Percentiles rank a stretch among this genome's conserved stretches.
phyloP scores from a whole-genome alignment of 768 basidiomycete species.

The Rickenella mellea region DNA sequence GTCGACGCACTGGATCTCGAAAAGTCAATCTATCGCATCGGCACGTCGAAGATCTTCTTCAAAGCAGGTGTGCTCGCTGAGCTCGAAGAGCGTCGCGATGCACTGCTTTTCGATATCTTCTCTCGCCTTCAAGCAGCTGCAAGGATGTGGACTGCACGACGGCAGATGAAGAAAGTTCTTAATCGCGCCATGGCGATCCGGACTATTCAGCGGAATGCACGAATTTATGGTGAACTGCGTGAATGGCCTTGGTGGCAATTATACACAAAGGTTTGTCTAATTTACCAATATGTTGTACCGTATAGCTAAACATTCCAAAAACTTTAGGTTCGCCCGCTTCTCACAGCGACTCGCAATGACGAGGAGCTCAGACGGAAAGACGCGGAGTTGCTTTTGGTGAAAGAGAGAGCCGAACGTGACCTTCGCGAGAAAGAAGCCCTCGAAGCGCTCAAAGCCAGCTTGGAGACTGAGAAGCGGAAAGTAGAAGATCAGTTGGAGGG shows the following conservation, averaged over 20 bases:
- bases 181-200: slow-evolving; percentile 86
- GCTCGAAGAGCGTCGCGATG: slow-evolving; percentile 86
- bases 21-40: slow-evolving; percentile 76
- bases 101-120: slow-evolving; percentile 82
- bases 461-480: slow-evolving; percentile 77
- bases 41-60: slow-evolving; percentile 98
- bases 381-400: slow-evolving; percentile 67
- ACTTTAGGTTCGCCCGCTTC: slow-evolving; percentile 72
- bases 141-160: slow-evolving; percentile 74
- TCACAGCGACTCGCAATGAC: slow-evolving; percentile 88
- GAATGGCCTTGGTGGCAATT: slow-evolving; percentile 99
- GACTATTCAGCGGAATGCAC: slow-evolving; percentile 90
- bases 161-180: slow-evolving; percentile 90
- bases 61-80: slow-evolving; percentile 96
- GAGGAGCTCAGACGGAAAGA: slow-evolving; percentile 87
- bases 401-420: slow-evolving; percentile 83
- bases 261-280: slow-evolving; percentile 67
- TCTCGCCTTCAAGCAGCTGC: slow-evolving; percentile 80
- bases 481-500: slow-evolving; percentile 76
- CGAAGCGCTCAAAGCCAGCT: slow-evolving; percentile 68
- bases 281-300: background rate
- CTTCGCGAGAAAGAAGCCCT: slow-evolving; percentile 71
- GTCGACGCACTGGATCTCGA: slow-evolving; percentile 85
- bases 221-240: slow-evolving; percentile 79
- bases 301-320: background rate